These are phyloP conservation scores for Omphalotus guepiniiformis DNA, from an alignment of 768 basidiomycete species.

Conservation along the genomic window DNA sequence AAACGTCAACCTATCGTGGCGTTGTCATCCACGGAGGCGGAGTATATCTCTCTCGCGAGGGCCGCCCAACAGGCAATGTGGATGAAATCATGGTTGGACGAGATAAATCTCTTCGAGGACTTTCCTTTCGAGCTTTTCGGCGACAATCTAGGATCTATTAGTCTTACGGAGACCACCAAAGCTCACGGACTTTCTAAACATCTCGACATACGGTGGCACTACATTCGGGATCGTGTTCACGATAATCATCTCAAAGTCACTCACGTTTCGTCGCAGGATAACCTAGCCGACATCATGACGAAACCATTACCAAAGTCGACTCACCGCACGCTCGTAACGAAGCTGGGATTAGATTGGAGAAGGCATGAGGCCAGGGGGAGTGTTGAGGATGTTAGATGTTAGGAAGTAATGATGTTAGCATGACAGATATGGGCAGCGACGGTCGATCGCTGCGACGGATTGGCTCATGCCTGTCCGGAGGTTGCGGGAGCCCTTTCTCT, in stretches of 20 bases:
- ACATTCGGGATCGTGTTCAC: constrained; percentile 23
- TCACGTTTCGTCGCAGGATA: constrained; percentile 18
- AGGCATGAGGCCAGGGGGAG: constrained; percentile 7
- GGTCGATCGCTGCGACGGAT: too few species aligned
- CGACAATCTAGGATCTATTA: constrained; percentile 7
- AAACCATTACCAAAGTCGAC: constrained; percentile 15
- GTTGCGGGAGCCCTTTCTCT: too few species aligned
- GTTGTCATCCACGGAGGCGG: constrained; percentile 29
- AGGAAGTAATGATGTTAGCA: too few species aligned
- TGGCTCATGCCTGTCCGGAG: too few species aligned
- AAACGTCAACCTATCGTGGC: constrained; percentile 28
- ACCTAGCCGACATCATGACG: constrained; percentile 27
- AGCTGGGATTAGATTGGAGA: not conserved
- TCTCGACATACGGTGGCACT: constrained; percentile 29
- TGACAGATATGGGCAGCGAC: too few species aligned
- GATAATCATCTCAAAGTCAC: constrained; percentile 13
- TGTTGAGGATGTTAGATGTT: too few species aligned
- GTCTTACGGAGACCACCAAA: not conserved
- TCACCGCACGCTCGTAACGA: not conserved
- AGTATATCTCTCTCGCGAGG: constrained; percentile 29
- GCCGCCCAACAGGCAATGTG: constrained; percentile 26
- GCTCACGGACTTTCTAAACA: constrained; percentile 22
- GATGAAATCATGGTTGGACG: constrained; percentile 18
- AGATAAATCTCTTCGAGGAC: constrained; percentile 8
- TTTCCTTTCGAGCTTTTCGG: not conserved